Base-by-base conservation (phyloP, 148 eudicot genomes). In the Camellia japonica region DNA sequence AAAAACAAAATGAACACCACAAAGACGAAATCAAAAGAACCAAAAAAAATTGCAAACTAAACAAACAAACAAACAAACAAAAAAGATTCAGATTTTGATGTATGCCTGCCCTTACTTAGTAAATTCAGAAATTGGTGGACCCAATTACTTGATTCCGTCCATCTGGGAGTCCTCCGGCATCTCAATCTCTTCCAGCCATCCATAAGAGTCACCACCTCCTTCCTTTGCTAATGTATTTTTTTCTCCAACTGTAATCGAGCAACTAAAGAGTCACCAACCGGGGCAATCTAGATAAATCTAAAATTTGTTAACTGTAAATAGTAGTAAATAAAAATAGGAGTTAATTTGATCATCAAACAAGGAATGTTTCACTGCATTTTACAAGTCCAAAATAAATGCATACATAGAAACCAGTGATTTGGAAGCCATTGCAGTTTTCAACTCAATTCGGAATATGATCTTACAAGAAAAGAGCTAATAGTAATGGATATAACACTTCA, bases 131-230 rank as follows among this genome's bases (percentile, higher is more conserved):
- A 89, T 71, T 70, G 70, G 88, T 5, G 97, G 97, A 19, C 97
- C 97, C 82, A 88, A 67, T 73, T 93, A 91, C 78, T 80, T 77
- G 15, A 93, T 87, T 3, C 86, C 82, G 23, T 87, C 88, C 94
- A 93, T 93, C 59, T 78, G 79, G 1, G 97, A 87, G 8, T 88
- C 88, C 74, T 93, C 75, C 14, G 97, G 94, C 86, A 81, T 73
- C 68, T 87, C 94, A 30, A 90, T 89, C 80, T 93, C 97, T 84
- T 93, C 87, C 66, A 93, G 83, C 94, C 93, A 91, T 79, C 88
- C 88, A 54, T 86, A 86, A 7, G 70, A 63, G n/a, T 66, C 78
- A 44, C 30, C 30, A 23, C 73, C 80, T 7, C 84, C 88, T 55
- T 86, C 90, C 75, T 82, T 58, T 38, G 63, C 62, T 68, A 62